These are phyloP conservation scores for Wickerhamomyces xylosicus DNA, from an alignment of 805 yeast species.

Conservation along the genomic window DNA sequence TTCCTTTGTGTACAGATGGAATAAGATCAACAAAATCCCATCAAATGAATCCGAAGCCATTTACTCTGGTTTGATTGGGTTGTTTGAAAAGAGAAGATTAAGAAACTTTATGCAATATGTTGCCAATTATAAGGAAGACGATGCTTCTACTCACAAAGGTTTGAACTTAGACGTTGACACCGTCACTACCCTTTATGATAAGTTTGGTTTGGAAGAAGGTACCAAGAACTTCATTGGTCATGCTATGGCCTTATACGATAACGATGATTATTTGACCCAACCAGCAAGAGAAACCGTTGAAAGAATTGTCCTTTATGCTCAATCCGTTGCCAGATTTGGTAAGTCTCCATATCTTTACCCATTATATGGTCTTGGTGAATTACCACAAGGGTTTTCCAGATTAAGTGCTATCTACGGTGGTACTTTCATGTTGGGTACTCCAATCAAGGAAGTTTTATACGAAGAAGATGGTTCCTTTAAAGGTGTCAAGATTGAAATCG, in stretches of 20 bases:
- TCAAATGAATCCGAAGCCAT: constrained; percentile 87
- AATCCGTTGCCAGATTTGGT: constrained; percentile 90
- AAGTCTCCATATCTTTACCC: constrained; percentile 96
- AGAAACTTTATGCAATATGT: constrained; percentile 85
- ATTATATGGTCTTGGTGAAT: constrained; percentile 90
- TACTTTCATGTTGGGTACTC: constrained; percentile 95
- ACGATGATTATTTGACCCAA: constrained; percentile 77
- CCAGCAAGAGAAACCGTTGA: constrained; percentile 91
- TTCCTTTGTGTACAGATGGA: constrained; percentile 77
- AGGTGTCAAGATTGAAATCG: constrained; percentile 78
- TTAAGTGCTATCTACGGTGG: constrained; percentile 97
- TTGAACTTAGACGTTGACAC: constrained; percentile 78
- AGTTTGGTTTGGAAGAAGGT: constrained; percentile 85
- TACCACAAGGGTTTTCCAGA: constrained; percentile 98
- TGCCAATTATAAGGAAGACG: constrained; percentile 71
- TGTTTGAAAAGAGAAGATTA: constrained; percentile 93
- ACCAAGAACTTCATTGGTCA: constrained; percentile 96
- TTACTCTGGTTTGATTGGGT: constrained; percentile 85
- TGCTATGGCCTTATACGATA: constrained; percentile 95
- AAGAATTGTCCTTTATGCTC: constrained; percentile 74
- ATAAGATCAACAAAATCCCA: constrained; percentile 91
- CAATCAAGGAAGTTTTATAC: constrained; percentile 81
- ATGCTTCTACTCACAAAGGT: constrained; percentile 72
- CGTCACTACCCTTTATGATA: constrained; percentile 82
- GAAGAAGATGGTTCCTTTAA: constrained; percentile 61